phyloP scores from a whole-genome alignment of 2,329 filamentous ascomycete genomes.

The Pseudocercospora fuligena region DNA sequence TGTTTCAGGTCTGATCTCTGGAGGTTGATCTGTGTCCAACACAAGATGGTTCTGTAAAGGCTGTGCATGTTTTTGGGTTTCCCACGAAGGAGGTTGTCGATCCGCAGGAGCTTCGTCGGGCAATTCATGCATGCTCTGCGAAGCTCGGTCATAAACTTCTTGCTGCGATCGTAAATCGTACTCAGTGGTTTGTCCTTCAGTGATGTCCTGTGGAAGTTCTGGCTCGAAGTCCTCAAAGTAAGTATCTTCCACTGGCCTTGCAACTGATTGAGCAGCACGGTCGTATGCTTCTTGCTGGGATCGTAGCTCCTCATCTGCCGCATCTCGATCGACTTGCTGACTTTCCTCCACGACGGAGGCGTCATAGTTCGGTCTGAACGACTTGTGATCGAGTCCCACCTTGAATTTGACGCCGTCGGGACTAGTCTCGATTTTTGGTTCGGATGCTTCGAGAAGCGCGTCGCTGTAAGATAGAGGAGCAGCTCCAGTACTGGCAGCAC shows the following conservation, averaged over 20 bases:
- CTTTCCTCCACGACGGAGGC: background rate
- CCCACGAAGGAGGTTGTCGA: background rate
- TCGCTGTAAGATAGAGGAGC: slow-evolving; percentile 19
- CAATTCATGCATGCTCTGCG: background rate
- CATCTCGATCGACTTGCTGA: background rate
- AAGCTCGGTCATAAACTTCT: background rate
- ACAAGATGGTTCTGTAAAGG: background rate
- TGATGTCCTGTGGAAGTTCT: background rate
- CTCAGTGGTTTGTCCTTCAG: background rate
- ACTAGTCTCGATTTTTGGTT: background rate
- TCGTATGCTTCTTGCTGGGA: slow-evolving; percentile 12
- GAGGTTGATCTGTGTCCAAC: background rate
- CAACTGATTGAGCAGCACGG: slow-evolving; percentile 1
- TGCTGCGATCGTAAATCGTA: background rate
- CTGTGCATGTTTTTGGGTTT: background rate
- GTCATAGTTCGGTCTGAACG: slow-evolving; percentile 9
- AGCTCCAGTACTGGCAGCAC: slow-evolving; percentile 14
- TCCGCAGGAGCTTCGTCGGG: slow-evolving; percentile 3
- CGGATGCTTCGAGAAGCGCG: background rate
- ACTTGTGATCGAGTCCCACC: background rate
- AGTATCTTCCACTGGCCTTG: background rate
- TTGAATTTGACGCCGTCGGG: background rate
- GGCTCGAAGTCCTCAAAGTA: background rate
- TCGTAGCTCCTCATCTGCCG: background rate
- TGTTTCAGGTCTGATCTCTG: background rate